A percentile compares a stretch with the other conserved stretches of the same genome.
phyloP scores from a whole-genome alignment of 495 filamentous ascomycete species.

The Daldinia loculata region DNA sequence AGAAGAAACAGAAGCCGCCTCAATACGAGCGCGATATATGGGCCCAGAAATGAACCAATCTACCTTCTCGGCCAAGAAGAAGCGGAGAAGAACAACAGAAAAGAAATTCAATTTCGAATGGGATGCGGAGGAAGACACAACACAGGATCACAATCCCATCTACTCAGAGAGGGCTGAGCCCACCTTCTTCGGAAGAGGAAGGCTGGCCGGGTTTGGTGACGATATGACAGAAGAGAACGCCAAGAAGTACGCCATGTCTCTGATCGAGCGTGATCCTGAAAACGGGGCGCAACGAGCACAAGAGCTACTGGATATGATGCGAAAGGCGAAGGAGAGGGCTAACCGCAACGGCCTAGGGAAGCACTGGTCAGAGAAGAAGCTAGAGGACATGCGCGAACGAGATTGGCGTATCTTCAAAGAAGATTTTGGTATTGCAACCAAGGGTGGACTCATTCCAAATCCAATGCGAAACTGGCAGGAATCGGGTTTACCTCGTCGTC shows the following conservation, averaged over 20 bases:
- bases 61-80: slow-evolving; percentile 96
- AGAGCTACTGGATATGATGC: slow-evolving; percentile 83
- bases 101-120: slow-evolving; percentile 99
- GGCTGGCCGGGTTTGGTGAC: slow-evolving; percentile 84
- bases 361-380: slow-evolving; percentile 97
- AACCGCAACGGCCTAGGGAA: slow-evolving; percentile 80
- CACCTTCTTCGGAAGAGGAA: slow-evolving; percentile 78
- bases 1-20: slow-evolving; percentile 79
- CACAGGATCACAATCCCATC: slow-evolving; percentile 84
- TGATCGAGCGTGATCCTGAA: slow-evolving; percentile 81
- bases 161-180: slow-evolving; percentile 69
- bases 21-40: slow-evolving; percentile 90
- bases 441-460: slow-evolving; percentile 87
- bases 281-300: slow-evolving; percentile 79
- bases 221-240: slow-evolving; percentile 74
- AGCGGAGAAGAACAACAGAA: slow-evolving; percentile 89
- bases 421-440: slow-evolving; percentile 96
- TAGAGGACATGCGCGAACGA: slow-evolving; percentile 96
- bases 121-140: slow-evolving; percentile 96
- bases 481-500: slow-evolving; percentile 77
- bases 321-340: slow-evolving; percentile 67
- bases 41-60: slow-evolving; percentile 86
- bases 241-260: slow-evolving; percentile 76
- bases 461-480: slow-evolving; percentile 97
- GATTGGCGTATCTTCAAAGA: slow-evolving; percentile 99